These are phyloP conservation scores for Panicum virgatum DNA, from an alignment of 202 grass and related monocot genomes.

Conservation along the genomic window DNA sequence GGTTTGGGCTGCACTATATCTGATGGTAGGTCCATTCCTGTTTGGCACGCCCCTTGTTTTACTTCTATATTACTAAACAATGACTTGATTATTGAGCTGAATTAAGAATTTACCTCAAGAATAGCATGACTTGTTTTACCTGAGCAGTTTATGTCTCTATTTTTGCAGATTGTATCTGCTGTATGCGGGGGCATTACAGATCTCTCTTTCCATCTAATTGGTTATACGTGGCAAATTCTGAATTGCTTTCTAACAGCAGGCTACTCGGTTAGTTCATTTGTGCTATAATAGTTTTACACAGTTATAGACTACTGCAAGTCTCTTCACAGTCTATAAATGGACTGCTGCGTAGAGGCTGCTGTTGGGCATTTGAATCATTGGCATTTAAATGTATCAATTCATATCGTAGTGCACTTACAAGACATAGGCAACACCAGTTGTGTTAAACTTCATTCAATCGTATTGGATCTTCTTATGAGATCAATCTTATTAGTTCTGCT, in stretches of 20 bases:
- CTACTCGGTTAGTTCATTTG: slow-evolving; percentile 66
- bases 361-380: neutral
- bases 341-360: neutral
- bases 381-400: neutral
- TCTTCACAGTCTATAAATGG: neutral
- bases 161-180: slow-evolving; percentile 75
- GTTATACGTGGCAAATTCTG: slow-evolving; percentile 85
- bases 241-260: slow-evolving; percentile 93
- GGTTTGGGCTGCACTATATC: slow-evolving; percentile 84
- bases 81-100: neutral
- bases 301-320: neutral
- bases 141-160: neutral
- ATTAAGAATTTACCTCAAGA: neutral
- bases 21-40: slow-evolving; percentile 65
- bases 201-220: slow-evolving; percentile 82
- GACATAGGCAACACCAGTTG: neutral
- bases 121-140: neutral
- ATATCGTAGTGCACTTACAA: neutral
- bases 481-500: neutral
- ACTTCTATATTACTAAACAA: neutral
- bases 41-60: slow-evolving; percentile 4
- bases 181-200: slow-evolving; percentile 77
- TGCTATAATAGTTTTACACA: slow-evolving; percentile 12
- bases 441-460: neutral
- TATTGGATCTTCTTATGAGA: neutral